Evolutionary conservation across 768 basidiomycete species (phyloP).

Genomic region (Infundibulicybe gibba): DNA sequence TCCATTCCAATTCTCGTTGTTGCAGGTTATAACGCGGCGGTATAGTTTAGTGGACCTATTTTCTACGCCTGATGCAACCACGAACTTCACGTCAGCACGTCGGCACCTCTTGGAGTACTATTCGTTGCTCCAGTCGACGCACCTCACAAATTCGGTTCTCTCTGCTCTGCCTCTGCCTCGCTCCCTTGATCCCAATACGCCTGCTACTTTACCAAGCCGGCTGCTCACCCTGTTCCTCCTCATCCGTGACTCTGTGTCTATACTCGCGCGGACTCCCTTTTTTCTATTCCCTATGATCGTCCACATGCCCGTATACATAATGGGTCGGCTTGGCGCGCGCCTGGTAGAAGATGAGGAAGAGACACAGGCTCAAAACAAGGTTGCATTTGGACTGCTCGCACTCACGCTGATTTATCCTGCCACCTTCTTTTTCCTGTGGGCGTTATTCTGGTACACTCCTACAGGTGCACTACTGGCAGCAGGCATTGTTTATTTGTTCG

Average conservation of each 20-base stretch:
- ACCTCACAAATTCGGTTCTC: constrained; percentile 83
- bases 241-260: constrained; percentile 70
- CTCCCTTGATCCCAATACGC: constrained; percentile 73
- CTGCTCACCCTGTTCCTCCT: constrained; percentile 77
- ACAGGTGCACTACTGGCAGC: constrained; percentile 72
- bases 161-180: constrained; percentile 82
- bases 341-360: constrained; percentile 87
- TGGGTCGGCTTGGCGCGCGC: constrained; percentile 71
- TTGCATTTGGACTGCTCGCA: constrained; percentile 80
- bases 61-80: constrained; percentile 58
- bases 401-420: constrained; percentile 74
- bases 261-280: constrained; percentile 77
- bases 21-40: constrained; percentile 6
- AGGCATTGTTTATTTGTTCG: constrained; percentile 69
- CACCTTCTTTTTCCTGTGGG: constrained; percentile 86
- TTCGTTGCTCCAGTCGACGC: constrained; percentile 76
- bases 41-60: constrained; percentile 85
- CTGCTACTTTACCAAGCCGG: constrained; percentile 79
- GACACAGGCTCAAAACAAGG: constrained; percentile 95
- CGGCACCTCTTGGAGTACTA: constrained; percentile 82
- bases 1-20: constrained; percentile 8
- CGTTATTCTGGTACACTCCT: constrained; percentile 71
- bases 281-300: constrained; percentile 84
- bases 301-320: constrained; percentile 81
- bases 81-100: constrained; percentile 59